These are phyloP conservation scores for Corymbia citriodora DNA, from an alignment of 441 rosid species.

Conservation along the genomic window DNA sequence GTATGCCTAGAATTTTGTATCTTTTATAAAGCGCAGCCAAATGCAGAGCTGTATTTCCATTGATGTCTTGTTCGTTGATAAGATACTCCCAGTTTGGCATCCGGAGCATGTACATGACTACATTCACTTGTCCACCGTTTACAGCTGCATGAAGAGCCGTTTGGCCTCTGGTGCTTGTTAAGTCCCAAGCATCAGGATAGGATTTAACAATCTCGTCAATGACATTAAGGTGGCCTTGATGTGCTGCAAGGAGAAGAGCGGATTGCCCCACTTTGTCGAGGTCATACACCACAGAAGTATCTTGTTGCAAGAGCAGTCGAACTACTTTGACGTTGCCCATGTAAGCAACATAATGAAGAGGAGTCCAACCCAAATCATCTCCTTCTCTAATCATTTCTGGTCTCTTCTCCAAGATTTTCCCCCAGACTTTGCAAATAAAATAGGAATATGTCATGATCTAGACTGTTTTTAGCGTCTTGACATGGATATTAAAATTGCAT, in stretches of 20 bases:
- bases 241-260: conserved; percentile 8
- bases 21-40: not conserved
- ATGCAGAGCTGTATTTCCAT: not conserved
- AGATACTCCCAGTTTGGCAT: not conserved
- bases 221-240: not conserved
- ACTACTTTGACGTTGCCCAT: not conserved
- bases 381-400: not conserved
- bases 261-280: not conserved
- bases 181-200: not conserved
- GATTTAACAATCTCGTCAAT: not conserved
- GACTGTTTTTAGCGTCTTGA: not conserved
- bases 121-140: not conserved
- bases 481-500: not conserved
- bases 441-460: not conserved
- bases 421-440: not conserved
- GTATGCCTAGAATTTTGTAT: not conserved
- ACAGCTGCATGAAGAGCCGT: not conserved
- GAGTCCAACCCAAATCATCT: conserved; percentile 16
- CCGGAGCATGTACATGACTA: not conserved
- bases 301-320: not conserved
- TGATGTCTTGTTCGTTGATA: not conserved
- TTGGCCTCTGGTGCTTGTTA: not conserved
- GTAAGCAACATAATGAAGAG: conserved; percentile 21
- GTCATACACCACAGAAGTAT: not conserved
- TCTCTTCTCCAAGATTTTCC: not conserved